Evolutionary conservation across 495 filamentous ascomycete genomes (phyloP), one percentile per base, ranked within the genome.

Genomic region (Evansstolkia leycettana): DNA sequence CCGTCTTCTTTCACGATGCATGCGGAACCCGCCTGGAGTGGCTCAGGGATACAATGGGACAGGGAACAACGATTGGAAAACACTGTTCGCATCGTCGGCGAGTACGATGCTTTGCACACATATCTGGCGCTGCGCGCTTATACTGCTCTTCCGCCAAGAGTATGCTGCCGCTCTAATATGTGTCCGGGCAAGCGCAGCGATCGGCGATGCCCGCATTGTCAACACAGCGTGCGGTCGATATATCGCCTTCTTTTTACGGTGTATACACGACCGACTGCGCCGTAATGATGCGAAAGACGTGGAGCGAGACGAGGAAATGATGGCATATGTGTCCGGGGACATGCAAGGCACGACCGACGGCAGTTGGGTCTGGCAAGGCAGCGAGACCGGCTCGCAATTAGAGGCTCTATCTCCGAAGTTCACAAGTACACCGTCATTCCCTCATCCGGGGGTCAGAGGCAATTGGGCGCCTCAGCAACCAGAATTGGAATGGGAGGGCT

Each of bases 251-350:
- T 95, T 95, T 57, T 49, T 90, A 2, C 68, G 71, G 6, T 58
- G 65, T 17, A 58, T 96, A 2, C 43, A 71, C 11, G 66, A 70
- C 10, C 82, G 69, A 3, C 25, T 69, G 13, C 64, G 75, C 28
- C 69, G 72, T 11, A 61, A 60, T 20, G 69, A 73, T 11, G 48
- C 67, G 5, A 48, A 48, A 1, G 50, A 70, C 11, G 50, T 86
- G 2, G 65, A 84, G n/a, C 58, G 69, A 13, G 90, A 98, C 52
- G 90, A 95, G 43, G 90, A 94, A 54, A 76, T 98, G 52, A 62
- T 96, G 23, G 83, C 78, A 1, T 93, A 94, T 51, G 78, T 82
- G 1, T 89, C 82, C 15, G 85, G 80, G 0, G 90, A 98, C 55
- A 72, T 94, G 57, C 90, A 96, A 54, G 84, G 81, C n/a, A 72